phyloP scores from a whole-genome alignment of 1,284 basidiomycete genomes.

The Heterobasidion annosum region DNA sequence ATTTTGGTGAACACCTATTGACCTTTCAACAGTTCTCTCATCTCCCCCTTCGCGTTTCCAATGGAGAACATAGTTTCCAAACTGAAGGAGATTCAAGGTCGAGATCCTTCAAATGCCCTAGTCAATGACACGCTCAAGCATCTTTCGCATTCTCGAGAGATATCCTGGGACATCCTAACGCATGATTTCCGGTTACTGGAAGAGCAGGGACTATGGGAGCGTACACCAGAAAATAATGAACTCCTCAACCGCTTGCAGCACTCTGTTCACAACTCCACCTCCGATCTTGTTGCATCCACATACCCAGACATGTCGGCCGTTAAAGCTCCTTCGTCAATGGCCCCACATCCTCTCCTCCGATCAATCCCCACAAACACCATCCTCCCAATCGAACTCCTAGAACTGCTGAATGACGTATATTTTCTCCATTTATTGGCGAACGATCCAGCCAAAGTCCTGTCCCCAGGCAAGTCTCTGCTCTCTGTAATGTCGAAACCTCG shows the following conservation, averaged over 20 bases:
- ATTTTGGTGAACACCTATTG: too few relatives aligned
- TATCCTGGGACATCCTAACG: background rate
- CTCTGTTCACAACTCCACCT: background rate
- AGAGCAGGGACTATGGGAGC: background rate
- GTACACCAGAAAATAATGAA: background rate
- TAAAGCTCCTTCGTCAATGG: conserved; percentile 17
- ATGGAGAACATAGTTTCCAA: background rate
- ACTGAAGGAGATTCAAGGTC: background rate
- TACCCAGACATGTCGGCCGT: conserved; percentile 11
- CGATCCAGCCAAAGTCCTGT: conserved; percentile 46
- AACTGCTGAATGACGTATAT: conserved; percentile 45
- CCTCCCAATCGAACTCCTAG: conserved; percentile 44
- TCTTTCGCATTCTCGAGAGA: background rate
- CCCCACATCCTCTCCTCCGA: conserved; percentile 19
- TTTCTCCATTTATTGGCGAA: conserved; percentile 57
- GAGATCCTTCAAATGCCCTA: background rate
- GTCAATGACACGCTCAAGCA: conserved; percentile 3
- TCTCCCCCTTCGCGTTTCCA: too few relatives aligned
- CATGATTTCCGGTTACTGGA: background rate
- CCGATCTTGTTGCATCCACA: background rate
- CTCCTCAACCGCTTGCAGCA: background rate
- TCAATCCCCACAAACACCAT: conserved; percentile 18
- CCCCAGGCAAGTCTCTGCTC: conserved; percentile 59
- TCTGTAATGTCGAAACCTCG: conserved; percentile 42
- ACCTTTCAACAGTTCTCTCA: too few relatives aligned